Evolutionary conservation across 805 yeast genomes (phyloP).

Genomic region (Yamadazyma akitaensis): DNA sequence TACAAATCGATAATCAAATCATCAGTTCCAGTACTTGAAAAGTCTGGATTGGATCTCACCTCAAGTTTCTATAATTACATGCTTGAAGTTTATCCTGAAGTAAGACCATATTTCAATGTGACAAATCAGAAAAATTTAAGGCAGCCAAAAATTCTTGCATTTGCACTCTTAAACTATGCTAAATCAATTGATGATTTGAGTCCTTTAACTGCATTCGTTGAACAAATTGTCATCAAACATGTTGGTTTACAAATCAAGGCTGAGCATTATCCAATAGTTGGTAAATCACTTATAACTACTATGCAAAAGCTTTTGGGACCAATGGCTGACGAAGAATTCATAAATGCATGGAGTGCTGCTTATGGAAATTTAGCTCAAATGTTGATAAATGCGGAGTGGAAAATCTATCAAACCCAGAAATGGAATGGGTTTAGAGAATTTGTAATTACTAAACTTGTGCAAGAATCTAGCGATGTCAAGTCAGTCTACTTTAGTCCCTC

Average conservation of each 20-base stretch:
- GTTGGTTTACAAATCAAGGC: conserved; percentile 60
- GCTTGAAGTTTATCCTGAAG: conserved; percentile 52
- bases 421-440: conserved; percentile 64
- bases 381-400: conserved; percentile 53
- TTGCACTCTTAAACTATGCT: conserved; percentile 59
- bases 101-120: conserved; percentile 58
- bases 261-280: conserved; percentile 67
- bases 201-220: conserved; percentile 51
- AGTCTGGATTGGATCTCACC: conserved; percentile 54
- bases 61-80: conserved; percentile 51
- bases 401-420: conserved; percentile 36
- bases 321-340: conserved; percentile 56
- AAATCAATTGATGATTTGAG: conserved; percentile 57
- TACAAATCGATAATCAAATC: conserved; percentile 39
- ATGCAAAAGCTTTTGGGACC: conserved; percentile 53
- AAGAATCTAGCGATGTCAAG: conserved; percentile 47
- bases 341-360: conserved; percentile 65
- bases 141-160: conserved; percentile 66
- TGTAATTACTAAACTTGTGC: conserved; percentile 36
- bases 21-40: conserved; percentile 55
- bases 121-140: conserved; percentile 50
- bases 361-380: conserved; percentile 61
- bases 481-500: conserved; percentile 50
- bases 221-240: conserved; percentile 62
- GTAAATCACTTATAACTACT: conserved; percentile 51